Base-by-base conservation (phyloP, 805 yeast genomes). In the Monosporozyma unispora region DNA sequence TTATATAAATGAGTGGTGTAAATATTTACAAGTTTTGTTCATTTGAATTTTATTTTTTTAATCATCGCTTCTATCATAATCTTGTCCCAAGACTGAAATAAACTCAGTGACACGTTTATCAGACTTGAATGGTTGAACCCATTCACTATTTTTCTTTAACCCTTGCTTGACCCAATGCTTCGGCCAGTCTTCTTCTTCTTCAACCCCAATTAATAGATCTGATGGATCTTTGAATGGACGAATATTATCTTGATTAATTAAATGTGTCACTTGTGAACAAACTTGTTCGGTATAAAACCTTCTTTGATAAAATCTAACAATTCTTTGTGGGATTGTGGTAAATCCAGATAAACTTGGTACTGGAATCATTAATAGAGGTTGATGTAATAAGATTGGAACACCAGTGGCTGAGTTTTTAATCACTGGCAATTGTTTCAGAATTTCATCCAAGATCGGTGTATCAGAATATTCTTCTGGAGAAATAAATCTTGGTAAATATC, bases 121-220 rank as follows among this genome's bases (percentile, higher is more conserved):
- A 27, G 78, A 78, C 7, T 62, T 71, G 44, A 90, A 70, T 25
- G 84, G 90, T 60, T 81, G 80, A 49, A 83, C 80, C 99, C 99
- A 91, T 63, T 91, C 97, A 54, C 95, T 84, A 39, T 78, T 70
- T 55, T 80, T 83, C 47, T 79, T 84, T 44, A 67, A 63, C n/a
- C 96, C 96, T 51, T 74, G 76, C 55, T 80, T 75, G 31, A 87
- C 84, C 96, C 97, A 91, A 50, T 76, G 75, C 48, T 71, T 66
- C 12, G 96, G 96, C 97, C 97, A 91, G 55, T 87, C 91, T 5
- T 65, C 59, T 62, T 90, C 96, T 64, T 89, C 96, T 40, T 72
- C 79, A 18, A 63, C 59, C 49, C 69, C 75, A 19, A 64, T 46
- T 16, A 67, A 66, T 16, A 67, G 61, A 50, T 79, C 81, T 3